Evolutionary conservation across 108 stramenopile genomes (phyloP).

Genomic region (Nitzschia sp.): DNA sequence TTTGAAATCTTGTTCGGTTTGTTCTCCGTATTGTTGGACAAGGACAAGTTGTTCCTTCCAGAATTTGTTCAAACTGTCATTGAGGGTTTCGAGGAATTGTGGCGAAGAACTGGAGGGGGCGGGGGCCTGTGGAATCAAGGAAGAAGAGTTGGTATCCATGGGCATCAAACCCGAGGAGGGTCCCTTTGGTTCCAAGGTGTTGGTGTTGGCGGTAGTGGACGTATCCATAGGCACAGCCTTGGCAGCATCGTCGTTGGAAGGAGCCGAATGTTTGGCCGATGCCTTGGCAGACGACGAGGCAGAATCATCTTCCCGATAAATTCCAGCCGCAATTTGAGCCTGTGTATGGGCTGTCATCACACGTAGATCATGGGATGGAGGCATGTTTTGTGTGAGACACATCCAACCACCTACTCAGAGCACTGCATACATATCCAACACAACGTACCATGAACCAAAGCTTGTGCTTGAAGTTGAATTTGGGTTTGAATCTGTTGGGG

Average conservation of each 20-base stretch:
- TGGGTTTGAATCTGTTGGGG: constrained; percentile 78
- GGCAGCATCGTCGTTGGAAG: constrained; percentile 13
- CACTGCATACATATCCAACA: not conserved
- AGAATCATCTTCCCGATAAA: constrained; percentile 61
- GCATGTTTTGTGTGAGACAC: not conserved
- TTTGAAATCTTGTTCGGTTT: constrained; percentile 88
- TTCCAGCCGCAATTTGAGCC: constrained; percentile 79
- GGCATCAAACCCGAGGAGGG: not conserved
- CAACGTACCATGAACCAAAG: constrained; percentile 9
- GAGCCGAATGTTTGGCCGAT: not conserved
- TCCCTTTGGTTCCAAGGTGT: not conserved
- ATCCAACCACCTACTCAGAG: not conserved
- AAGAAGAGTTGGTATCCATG: constrained; percentile 1
- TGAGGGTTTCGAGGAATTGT: constrained; percentile 69
- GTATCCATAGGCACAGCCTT: constrained; percentile 19
- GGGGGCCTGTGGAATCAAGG: constrained; percentile 35
- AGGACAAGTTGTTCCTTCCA: constrained; percentile 64
- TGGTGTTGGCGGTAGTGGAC: constrained; percentile 2
- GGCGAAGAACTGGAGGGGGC: constrained; percentile 55
- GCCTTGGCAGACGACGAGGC: constrained; percentile 23
- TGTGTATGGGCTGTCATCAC: constrained; percentile 64
- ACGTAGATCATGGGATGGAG: no score
- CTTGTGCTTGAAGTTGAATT: constrained; percentile 66
- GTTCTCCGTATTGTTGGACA: constrained; percentile 49
- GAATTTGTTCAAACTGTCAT: constrained; percentile 53